Conservation (phyloP, 768 basidiomycete species). For the Phaffia tasmanica region DNA sequence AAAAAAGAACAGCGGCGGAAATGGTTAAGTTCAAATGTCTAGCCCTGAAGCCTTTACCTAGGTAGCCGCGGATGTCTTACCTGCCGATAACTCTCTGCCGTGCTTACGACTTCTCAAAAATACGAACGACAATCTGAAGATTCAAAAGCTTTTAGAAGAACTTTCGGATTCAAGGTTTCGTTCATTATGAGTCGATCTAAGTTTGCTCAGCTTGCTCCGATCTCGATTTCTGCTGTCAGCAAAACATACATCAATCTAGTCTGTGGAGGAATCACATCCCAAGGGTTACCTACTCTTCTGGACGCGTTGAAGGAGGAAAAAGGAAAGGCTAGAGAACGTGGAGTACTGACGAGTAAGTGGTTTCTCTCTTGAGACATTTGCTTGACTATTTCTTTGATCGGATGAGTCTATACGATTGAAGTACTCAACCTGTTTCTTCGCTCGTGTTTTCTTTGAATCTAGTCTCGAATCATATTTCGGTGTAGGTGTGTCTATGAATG, state of each 20-base stretch:
- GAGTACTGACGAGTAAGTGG: conserved; percentile 10
- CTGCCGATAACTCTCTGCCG: no score
- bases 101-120: no score
- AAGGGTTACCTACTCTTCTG: conserved; percentile 7
- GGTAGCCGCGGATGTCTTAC: no score
- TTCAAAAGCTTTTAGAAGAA: no score
- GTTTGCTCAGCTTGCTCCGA: neutral
- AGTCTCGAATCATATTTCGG: conserved; percentile 22
- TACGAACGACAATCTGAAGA: no score
- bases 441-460: neutral
- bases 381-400: neutral
- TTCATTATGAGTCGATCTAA: no score
- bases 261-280: conserved; percentile 12
- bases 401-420: neutral
- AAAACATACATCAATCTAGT: conserved; percentile 7
- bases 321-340: conserved; percentile 7
- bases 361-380: neutral
- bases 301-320: conserved; percentile 17
- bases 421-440: no score
- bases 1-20: no score
- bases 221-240: conserved; percentile 3
- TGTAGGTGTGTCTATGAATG: conserved; percentile 2
- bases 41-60: no score
- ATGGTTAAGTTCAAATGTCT: no score
- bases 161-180: no score